phyloP scores from a whole-genome alignment of 1,284 basidiomycete species.

The Salmacisia buchloeana region DNA sequence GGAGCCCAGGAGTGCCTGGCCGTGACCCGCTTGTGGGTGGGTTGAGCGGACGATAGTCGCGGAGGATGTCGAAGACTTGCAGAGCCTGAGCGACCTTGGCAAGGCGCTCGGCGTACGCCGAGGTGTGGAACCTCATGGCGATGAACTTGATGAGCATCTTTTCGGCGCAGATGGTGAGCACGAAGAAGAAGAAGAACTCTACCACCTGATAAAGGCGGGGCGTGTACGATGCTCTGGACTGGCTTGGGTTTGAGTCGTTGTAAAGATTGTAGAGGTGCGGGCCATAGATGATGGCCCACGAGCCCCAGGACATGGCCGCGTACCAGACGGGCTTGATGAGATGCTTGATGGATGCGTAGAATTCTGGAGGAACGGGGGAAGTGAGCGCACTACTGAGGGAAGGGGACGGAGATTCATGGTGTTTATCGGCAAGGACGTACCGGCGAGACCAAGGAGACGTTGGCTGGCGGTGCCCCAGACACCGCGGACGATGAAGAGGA shows the following conservation, averaged over 20 bases:
- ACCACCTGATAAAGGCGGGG: constrained; percentile 46
- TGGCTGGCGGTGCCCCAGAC: constrained; percentile 41
- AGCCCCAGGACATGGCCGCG: constrained; percentile 42
- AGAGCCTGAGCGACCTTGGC: constrained; percentile 60
- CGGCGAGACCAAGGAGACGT: constrained; percentile 25
- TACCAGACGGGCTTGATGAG: constrained; percentile 44
- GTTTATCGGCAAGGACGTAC: too few relatives aligned
- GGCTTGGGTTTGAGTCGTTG: constrained; percentile 13
- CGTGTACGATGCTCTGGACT: constrained; percentile 33
- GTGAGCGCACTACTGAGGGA: neutral
- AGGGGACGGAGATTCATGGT: neutral
- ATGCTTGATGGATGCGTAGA: constrained; percentile 39
- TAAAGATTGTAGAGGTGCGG: constrained; percentile 36
- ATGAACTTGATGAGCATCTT: constrained; percentile 46
- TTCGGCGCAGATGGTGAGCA: constrained; percentile 38
- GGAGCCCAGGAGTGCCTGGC: neutral
- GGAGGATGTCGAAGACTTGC: constrained; percentile 64
- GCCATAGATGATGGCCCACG: constrained; percentile 46
- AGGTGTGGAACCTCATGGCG: constrained; percentile 61
- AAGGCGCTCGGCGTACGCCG: constrained; percentile 69
- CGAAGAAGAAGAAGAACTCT: constrained; percentile 46
- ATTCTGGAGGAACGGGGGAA: constrained; percentile 16
- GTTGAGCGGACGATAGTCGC: constrained; percentile 65
- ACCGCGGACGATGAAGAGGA: constrained; percentile 28
- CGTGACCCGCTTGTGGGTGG: constrained; percentile 55